These are phyloP conservation scores for Fomitopsis palustris DNA, from an alignment of 1,284 basidiomycete genomes.

Conservation along the genomic window DNA sequence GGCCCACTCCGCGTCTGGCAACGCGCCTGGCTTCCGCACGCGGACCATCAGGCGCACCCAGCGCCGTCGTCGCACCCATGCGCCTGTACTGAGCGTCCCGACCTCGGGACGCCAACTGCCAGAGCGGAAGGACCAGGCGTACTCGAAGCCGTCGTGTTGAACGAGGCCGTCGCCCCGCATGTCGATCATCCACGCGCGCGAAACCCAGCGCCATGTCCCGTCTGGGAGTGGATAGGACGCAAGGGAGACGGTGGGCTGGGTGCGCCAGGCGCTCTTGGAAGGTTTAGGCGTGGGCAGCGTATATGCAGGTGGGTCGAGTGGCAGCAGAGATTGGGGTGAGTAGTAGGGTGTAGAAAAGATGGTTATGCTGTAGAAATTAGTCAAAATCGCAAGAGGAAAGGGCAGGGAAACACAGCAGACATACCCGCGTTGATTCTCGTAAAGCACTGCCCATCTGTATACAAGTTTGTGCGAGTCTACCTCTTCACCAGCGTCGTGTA, in stretches of 20 bases:
- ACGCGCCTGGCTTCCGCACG: constrained; percentile 30
- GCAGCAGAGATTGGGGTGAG: constrained; percentile 65
- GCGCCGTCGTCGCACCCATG: constrained; percentile 69
- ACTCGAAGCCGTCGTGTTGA: constrained; percentile 80
- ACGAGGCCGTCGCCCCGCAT: constrained; percentile 77
- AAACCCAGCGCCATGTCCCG: constrained; percentile 78
- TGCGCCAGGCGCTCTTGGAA: constrained; percentile 28
- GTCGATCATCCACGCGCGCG: constrained; percentile 79
- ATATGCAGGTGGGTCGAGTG: constrained; percentile 72
- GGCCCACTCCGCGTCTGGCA: constrained; percentile 19
- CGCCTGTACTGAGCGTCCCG: constrained; percentile 56
- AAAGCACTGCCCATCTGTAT: constrained; percentile 74
- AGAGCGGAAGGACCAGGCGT: constrained; percentile 70
- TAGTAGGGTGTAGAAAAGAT: constrained; percentile 73
- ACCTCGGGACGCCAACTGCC: constrained; percentile 61
- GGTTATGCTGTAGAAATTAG: constrained; percentile 44
- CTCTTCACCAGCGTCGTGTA: constrained; percentile 12
- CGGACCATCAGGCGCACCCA: constrained; percentile 82
- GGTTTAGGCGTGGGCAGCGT: constrained; percentile 49
- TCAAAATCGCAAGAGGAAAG: background rate
- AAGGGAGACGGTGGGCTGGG: constrained; percentile 51
- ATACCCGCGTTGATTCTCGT: constrained; percentile 79
- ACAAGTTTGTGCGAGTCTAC: constrained; percentile 33
- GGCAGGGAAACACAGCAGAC: background rate
- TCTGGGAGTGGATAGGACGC: constrained; percentile 73